Evolutionary conservation across 495 filamentous ascomycete species (phyloP).

Genomic region (Copromyces sp.): DNA sequence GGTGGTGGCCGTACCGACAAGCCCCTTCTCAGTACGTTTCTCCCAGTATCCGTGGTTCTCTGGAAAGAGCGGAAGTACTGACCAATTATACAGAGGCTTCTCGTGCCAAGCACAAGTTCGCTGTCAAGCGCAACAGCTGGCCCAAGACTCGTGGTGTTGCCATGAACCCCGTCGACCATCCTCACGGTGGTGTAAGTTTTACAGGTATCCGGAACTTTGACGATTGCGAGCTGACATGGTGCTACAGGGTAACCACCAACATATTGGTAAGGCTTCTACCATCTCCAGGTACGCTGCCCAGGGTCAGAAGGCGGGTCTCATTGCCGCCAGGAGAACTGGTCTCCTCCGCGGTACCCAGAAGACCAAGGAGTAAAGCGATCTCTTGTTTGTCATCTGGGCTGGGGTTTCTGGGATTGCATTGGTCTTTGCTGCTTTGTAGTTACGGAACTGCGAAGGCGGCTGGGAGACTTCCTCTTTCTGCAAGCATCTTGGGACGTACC

Average conservation of each 20-base stretch:
- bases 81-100: constrained; percentile 63
- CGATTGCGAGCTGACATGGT: constrained; percentile 22
- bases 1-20: constrained; percentile 99
- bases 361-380: constrained; percentile 77
- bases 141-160: constrained; percentile 99
- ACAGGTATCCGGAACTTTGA: background rate
- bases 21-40: constrained; percentile 72
- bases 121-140: constrained; percentile 99
- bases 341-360: constrained; percentile 99
- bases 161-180: constrained; percentile 99
- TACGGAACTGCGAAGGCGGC: constrained; percentile 35
- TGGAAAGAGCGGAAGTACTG: constrained; percentile 8
- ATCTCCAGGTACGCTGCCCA: constrained; percentile 95
- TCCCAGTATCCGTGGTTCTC: background rate
- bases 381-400: constrained; percentile 41
- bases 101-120: constrained; percentile 98
- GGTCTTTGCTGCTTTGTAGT: constrained; percentile 46
- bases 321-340: constrained; percentile 97
- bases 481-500: constrained; percentile 24
- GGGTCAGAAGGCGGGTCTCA: constrained; percentile 99
- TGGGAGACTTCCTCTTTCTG: constrained; percentile 21
- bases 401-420: constrained; percentile 46
- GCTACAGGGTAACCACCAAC: constrained; percentile 94
- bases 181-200: constrained; percentile 71
- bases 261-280: constrained; percentile 99